Base-by-base conservation (phyloP, 108 stramenopile genomes). In the Nitzschia putrida region DNA sequence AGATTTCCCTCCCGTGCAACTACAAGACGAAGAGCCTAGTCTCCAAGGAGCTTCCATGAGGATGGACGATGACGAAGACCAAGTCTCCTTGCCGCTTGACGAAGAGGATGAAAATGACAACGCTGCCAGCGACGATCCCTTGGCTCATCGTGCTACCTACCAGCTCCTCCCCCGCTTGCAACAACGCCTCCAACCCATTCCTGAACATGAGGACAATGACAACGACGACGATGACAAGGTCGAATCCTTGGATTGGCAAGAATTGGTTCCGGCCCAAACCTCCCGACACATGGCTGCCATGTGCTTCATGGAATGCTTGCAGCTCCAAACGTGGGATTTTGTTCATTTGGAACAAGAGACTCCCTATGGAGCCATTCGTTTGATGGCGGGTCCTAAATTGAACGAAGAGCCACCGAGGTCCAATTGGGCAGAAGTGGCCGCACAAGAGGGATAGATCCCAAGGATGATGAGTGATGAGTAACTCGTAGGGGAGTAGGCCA, bases 301-400 rank as follows among this genome's bases (percentile, higher is more conserved):
- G 43, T 90, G 88, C 61, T 98, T 98, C 67, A 94, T 96, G 43
- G 95, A 98, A 61, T 78, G 96, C 66, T 78, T 98, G 61, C 83
- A 83, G 59, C 88, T 98, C 70, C 97, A 99, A 81, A 98, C 98
- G 11, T 98, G 97, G 98, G 97, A 97, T 82, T 96, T 87, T 69
- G 85, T 99, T 47, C 92, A 96, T 58, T 65, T 98, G 60, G 80
- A 87, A 16, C 98, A 99, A 82, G 76, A 87, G 13, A 82, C 84
- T 51, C 72, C 88, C 66, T 99, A 94, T 75, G 98, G 95, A 14
- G 94, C 96, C 64, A 97, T 98, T 68, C 25, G 54, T n/a, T 63
- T 80, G 23, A 57, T 70, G 44, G 52, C 80, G 18, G 74, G 74
- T 29, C 52, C 64, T 1, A 59, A 70, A 22, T 80, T 80, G 47